A percentile compares a stretch with the other conserved stretches of the same genome.
Evolutionary conservation across 2,329 filamentous ascomycete species (phyloP).

Genomic region (Neofusicoccum kwambonambiense): DNA sequence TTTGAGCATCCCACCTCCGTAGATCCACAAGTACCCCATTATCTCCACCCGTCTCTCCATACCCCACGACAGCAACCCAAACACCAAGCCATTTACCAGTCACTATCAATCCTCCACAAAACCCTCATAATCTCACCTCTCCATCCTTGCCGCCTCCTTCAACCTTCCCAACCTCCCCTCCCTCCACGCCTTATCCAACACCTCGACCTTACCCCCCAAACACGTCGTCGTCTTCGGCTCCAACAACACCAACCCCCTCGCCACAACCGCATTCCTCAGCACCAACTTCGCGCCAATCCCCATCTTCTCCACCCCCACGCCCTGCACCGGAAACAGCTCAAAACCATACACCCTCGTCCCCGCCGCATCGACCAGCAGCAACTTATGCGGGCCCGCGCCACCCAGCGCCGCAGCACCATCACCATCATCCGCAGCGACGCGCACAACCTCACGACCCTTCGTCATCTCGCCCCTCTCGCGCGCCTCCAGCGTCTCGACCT

Average conservation of each 20-base stretch:
- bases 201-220: slow-evolving; percentile 85
- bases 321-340: slow-evolving; percentile 55
- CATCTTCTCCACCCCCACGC: slow-evolving; percentile 71
- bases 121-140: neutral
- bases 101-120: too few relatives aligned
- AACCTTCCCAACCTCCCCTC: slow-evolving; percentile 69
- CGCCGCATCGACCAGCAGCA: slow-evolving; percentile 75
- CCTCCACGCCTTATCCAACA: slow-evolving; percentile 75
- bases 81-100: too few relatives aligned
- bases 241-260: slow-evolving; percentile 76
- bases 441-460: slow-evolving; percentile 76
- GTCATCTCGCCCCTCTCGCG: slow-evolving; percentile 70
- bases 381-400: slow-evolving; percentile 62
- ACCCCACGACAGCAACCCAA: too few relatives aligned
- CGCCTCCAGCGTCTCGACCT: slow-evolving; percentile 78
- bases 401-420: slow-evolving; percentile 22
- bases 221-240: slow-evolving; percentile 67
- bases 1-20: too few relatives aligned
- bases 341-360: slow-evolving; percentile 73
- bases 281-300: slow-evolving; percentile 80
- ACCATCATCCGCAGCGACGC: slow-evolving; percentile 54
- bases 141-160: slow-evolving; percentile 53
- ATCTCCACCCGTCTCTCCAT: too few relatives aligned
- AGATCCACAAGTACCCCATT: too few relatives aligned
- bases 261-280: slow-evolving; percentile 64